Conservation (phyloP, 2,329 filamentous ascomycete species). For the Tricladium varicosporioides region DNA sequence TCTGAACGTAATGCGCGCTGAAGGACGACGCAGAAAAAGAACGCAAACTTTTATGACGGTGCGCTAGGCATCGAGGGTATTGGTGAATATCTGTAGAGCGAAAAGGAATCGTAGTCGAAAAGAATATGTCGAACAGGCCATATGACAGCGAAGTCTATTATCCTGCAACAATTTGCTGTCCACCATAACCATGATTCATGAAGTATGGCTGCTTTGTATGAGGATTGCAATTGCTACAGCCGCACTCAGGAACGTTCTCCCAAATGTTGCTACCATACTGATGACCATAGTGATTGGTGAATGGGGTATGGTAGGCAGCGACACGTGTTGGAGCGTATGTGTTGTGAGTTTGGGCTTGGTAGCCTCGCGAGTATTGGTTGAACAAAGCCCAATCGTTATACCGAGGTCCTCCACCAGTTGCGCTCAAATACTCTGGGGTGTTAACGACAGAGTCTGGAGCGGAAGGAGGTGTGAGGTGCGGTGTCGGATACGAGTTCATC, state of each 20-base stretch:
- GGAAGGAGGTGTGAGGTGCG: slow-evolving; percentile 49
- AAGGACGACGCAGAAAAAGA: slow-evolving; percentile 24
- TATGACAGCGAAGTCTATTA: slow-evolving; percentile 21
- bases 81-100: slow-evolving; percentile 8
- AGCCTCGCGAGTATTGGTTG: slow-evolving; percentile 44
- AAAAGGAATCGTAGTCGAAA: slow-evolving; percentile 3
- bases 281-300: slow-evolving; percentile 40
- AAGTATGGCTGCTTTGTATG: slow-evolving; percentile 45
- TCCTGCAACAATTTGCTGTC: slow-evolving; percentile 46
- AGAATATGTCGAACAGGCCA: slow-evolving; percentile 6
- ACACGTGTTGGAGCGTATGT: slow-evolving; percentile 42
- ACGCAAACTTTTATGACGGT: slow-evolving; percentile 33
- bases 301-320: slow-evolving; percentile 48
- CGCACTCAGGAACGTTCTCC: slow-evolving; percentile 44
- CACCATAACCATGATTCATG: slow-evolving; percentile 43
- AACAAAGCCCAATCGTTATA: slow-evolving; percentile 51
- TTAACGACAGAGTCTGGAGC: slow-evolving; percentile 51
- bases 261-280: slow-evolving; percentile 41
- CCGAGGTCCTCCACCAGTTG: slow-evolving; percentile 46
- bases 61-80: slow-evolving; percentile 27
- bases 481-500: slow-evolving; percentile 34
- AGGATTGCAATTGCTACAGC: slow-evolving; percentile 46
- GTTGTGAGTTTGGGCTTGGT: slow-evolving; percentile 30
- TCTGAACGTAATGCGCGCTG: slow-evolving; percentile 32
- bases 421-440: slow-evolving; percentile 51